Conservation (phyloP, 371 early-diverging fungal species). For the Mortierella sp. region DNA sequence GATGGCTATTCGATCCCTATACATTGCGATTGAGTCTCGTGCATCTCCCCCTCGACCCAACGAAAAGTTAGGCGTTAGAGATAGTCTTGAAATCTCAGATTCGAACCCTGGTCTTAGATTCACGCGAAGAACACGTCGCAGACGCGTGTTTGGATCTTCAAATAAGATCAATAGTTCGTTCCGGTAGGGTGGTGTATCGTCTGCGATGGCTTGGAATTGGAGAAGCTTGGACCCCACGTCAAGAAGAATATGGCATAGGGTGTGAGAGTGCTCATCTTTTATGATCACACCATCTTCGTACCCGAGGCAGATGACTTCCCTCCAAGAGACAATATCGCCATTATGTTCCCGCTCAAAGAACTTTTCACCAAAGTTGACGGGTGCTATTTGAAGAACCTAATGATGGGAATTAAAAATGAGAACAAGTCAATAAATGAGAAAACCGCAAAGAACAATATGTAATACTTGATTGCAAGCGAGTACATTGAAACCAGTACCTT, state of each 20-base stretch:
- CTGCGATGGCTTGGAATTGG: constrained; percentile 37
- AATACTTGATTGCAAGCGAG: not conserved
- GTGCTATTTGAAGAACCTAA: constrained; percentile 29
- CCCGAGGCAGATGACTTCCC: constrained; percentile 37
- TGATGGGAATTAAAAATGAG: not conserved
- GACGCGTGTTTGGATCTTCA: constrained; percentile 32
- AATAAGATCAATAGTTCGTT: constrained; percentile 38
- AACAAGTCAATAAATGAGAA: not conserved
- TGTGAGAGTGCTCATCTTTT: constrained; percentile 34
- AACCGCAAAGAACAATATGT: not conserved
- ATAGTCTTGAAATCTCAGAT: constrained; percentile 12
- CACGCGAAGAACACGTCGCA: constrained; percentile 24
- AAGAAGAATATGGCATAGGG: constrained; percentile 17
- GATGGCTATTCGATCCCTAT: constrained; percentile 40
- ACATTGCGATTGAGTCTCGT: constrained; percentile 46
- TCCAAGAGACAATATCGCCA: constrained; percentile 12
- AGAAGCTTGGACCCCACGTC: constrained; percentile 23
- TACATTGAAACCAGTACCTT: constrained; percentile 12
- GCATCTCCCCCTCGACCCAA: constrained; percentile 48
- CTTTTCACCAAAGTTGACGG: constrained; percentile 21
- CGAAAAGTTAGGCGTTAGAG: constrained; percentile 13
- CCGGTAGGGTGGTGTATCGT: constrained; percentile 12
- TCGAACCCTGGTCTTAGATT: constrained; percentile 26
- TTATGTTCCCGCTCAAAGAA: constrained; percentile 3
- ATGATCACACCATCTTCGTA: constrained; percentile 31